Percentiles rank a stretch among this genome's conserved stretches.
phyloP scores from a whole-genome alignment of 2,329 filamentous ascomycete species.

The Chlorencoelia australis region DNA sequence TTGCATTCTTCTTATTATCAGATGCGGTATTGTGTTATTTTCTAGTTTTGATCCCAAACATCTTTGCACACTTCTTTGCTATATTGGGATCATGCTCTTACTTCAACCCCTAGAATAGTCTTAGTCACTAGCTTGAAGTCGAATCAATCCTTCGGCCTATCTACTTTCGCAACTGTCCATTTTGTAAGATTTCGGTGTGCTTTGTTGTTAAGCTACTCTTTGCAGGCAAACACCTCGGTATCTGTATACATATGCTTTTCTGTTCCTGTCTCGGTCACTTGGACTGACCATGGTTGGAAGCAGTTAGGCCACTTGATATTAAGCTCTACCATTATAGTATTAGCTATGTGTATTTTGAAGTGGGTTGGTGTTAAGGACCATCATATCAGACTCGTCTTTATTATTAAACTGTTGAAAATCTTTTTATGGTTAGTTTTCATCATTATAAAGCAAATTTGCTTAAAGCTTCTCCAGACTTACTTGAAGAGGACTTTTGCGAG shows the following conservation, averaged over 20 bases:
- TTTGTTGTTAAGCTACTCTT: background rate
- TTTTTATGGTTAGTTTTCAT: background rate
- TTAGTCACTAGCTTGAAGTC: background rate
- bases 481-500: no score
- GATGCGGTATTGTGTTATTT: background rate
- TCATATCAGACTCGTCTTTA: background rate
- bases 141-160: background rate
- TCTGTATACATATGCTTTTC: background rate
- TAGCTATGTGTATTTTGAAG: background rate
- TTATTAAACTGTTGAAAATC: background rate
- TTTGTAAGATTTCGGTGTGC: background rate
- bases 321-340: background rate
- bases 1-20: background rate
- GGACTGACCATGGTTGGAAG: background rate
- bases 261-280: background rate
- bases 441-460: no score
- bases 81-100: background rate
- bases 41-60: background rate
- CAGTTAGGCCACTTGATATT: background rate
- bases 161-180: background rate
- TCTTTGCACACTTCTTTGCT: background rate
- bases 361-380: background rate
- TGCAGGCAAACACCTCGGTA: background rate
- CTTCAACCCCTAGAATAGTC: background rate
- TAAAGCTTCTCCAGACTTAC: no score